Percentiles rank a stretch among this genome's conserved stretches.
These are phyloP conservation scores for Kazachstania bromeliacearum DNA, from an alignment of 805 yeast species.

Conservation along the genomic window DNA sequence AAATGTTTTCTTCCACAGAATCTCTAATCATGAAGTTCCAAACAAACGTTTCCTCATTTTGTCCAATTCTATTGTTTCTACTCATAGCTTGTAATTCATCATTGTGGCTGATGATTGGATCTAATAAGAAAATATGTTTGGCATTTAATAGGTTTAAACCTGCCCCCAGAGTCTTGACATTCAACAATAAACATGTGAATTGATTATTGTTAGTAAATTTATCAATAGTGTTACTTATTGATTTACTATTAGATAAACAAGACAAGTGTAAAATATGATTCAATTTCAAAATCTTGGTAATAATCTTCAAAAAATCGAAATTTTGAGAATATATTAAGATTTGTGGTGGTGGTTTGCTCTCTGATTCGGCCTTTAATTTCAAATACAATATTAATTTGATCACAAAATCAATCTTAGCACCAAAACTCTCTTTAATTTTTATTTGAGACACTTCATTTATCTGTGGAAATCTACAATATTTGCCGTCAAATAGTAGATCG, in stretches of 20 bases:
- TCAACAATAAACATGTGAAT: constrained; percentile 76
- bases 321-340: constrained; percentile 87
- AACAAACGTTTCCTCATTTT: constrained; percentile 66
- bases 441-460: constrained; percentile 40
- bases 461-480: constrained; percentile 17
- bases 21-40: constrained; percentile 85
- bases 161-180: constrained; percentile 80
- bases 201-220: constrained; percentile 49
- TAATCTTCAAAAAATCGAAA: constrained; percentile 58
- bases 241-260: constrained; percentile 39
- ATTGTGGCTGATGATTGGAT: constrained; percentile 82
- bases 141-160: constrained; percentile 90
- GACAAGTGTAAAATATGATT: constrained; percentile 41
- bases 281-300: constrained; percentile 55
- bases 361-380: constrained; percentile 38
- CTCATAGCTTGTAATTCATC: constrained; percentile 88
- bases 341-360: constrained; percentile 42
- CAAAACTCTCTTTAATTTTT: constrained; percentile 44
- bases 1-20: constrained; percentile 83
- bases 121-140: constrained; percentile 83
- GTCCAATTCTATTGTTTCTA: constrained; percentile 89
- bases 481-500: constrained; percentile 6
- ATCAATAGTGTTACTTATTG: constrained; percentile 28
- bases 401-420: constrained; percentile 81
- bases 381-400: constrained; percentile 63